These are phyloP conservation scores for Podila minutissima DNA, from an alignment of 192 early-diverging fungal genomes.

Conservation along the genomic window DNA sequence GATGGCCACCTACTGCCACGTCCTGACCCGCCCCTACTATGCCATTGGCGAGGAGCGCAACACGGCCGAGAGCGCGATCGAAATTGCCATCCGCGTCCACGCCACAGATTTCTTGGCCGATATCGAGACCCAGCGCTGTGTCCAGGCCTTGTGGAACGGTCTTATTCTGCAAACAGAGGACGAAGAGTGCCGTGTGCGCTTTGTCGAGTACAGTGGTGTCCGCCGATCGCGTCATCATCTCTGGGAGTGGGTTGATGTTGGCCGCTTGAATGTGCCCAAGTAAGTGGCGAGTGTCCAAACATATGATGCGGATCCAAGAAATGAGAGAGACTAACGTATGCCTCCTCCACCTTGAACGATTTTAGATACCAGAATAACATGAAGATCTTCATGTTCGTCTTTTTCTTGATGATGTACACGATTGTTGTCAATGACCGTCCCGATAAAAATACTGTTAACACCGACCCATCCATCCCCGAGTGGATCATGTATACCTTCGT, in stretches of 20 bases:
- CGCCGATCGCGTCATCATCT: conserved; percentile 33
- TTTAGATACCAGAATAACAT: conserved; percentile 49
- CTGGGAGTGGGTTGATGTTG: conserved; percentile 46
- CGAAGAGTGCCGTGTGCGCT: conserved; percentile 34
- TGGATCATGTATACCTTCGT: conserved; percentile 42
- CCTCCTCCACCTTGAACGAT: too few species aligned
- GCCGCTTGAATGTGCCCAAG: conserved; percentile 51
- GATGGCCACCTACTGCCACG: conserved; percentile 47
- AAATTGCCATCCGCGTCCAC: conserved; percentile 47
- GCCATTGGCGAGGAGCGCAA: conserved; percentile 29
- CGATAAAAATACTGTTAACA: neutral
- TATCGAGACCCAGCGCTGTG: conserved; percentile 47
- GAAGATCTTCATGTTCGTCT: conserved; percentile 34
- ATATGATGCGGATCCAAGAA: neutral
- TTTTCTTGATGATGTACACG: conserved; percentile 45
- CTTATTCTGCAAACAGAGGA: conserved; percentile 43
- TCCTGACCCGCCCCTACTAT: conserved; percentile 44
- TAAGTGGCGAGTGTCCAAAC: conserved; percentile 5
- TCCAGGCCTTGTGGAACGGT: conserved; percentile 53
- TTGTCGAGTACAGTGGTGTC: conserved; percentile 33
- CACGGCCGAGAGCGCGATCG: conserved; percentile 43
- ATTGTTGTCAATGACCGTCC: conserved; percentile 40
- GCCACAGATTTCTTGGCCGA: conserved; percentile 47
- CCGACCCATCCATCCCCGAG: conserved; percentile 20
- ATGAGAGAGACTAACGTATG: neutral